Evolutionary conservation across 2,329 filamentous ascomycete species (phyloP).

Genomic region (Epichloe scottii): DNA sequence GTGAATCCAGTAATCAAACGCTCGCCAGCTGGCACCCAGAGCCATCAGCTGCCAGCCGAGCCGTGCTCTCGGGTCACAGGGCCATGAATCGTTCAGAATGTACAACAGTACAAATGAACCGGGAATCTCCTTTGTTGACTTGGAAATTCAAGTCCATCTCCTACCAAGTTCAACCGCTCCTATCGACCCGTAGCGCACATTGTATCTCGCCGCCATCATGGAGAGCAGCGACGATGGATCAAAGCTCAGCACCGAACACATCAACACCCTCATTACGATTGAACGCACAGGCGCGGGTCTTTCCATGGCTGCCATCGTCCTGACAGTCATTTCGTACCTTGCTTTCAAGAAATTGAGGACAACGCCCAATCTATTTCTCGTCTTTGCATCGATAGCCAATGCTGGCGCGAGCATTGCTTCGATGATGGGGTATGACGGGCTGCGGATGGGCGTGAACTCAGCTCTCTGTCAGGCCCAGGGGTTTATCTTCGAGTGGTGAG

Average conservation of each 20-base stretch:
- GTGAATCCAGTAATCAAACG: not conserved
- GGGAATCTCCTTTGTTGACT: not conserved
- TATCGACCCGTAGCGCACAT: not conserved
- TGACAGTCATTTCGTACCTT: slow-evolving; percentile 37
- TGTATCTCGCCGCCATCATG: not conserved
- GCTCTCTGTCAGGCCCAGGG: slow-evolving; percentile 49
- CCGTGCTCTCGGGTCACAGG: too few relatives aligned
- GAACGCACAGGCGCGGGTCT: slow-evolving; percentile 41
- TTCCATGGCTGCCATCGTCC: slow-evolving; percentile 37
- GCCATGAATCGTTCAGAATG: not conserved
- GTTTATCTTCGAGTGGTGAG: slow-evolving; percentile 55
- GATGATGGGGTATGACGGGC: slow-evolving; percentile 55
- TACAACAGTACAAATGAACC: not conserved
- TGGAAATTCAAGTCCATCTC: not conserved
- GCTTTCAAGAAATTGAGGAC: slow-evolving; percentile 39
- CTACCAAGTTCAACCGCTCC: not conserved
- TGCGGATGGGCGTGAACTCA: slow-evolving; percentile 39
- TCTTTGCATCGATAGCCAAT: slow-evolving; percentile 25
- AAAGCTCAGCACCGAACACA: slow-evolving; percentile 22
- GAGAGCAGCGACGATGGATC: slow-evolving; percentile 7
- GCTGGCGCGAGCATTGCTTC: slow-evolving; percentile 50
- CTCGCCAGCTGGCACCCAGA: not conserved
- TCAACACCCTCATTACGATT: slow-evolving; percentile 33
- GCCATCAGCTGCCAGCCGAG: not conserved
- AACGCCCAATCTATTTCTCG: slow-evolving; percentile 40